Conservation (phyloP, 345 rosid species). For the Hibiscus trionum region DNA sequence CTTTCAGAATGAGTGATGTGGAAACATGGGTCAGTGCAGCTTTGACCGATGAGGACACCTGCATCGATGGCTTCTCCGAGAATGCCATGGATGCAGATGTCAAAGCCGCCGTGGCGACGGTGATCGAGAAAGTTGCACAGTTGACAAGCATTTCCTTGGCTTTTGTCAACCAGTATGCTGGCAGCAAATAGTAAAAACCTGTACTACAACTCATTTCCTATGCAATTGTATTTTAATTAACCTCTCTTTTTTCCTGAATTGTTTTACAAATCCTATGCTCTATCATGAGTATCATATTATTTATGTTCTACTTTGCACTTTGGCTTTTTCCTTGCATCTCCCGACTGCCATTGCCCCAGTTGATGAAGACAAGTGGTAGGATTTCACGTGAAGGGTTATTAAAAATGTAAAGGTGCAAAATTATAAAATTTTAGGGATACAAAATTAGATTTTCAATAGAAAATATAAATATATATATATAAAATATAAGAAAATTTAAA, state of each 20-base stretch:
- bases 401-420: too few species aligned
- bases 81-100: neutral
- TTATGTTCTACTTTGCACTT: neutral
- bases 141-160: slow-evolving; percentile 8
- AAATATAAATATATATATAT: too few species aligned
- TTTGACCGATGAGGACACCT: slow-evolving; percentile 30
- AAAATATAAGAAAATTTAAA: too few species aligned
- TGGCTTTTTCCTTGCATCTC: neutral
- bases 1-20: slow-evolving; percentile 22
- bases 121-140: neutral
- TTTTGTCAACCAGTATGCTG: slow-evolving; percentile 2
- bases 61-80: slow-evolving; percentile 24
- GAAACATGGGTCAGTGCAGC: slow-evolving; percentile 48
- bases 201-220: neutral
- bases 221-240: neutral
- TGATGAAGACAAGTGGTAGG: neutral
- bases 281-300: neutral
- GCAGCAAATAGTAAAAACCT: neutral
- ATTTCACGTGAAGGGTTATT: neutral
- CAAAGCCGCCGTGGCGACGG: neutral
- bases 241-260: neutral
- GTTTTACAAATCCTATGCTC: neutral
- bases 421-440: too few species aligned
- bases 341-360: too few species aligned
- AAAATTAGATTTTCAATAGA: too few species aligned